Percentiles rank a stretch among this genome's conserved stretches.
Evolutionary conservation across 371 early-diverging fungal species (phyloP).

Genomic region (Saksenaea vasiformis): DNA sequence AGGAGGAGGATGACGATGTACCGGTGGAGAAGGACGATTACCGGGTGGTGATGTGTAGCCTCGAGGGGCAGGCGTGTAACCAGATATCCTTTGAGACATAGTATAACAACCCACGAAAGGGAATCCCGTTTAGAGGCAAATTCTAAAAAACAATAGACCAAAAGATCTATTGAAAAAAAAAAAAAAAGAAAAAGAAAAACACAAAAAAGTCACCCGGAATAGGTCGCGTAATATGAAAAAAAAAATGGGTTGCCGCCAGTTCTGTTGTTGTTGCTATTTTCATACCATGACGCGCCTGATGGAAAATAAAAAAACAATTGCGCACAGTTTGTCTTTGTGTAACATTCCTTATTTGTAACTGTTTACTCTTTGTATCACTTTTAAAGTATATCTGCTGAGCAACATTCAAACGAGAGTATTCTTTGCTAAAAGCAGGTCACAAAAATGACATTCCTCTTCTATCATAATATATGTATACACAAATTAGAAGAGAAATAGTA

Average conservation of each 20-base stretch:
- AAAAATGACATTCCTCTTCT: too few species aligned
- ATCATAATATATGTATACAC: too few species aligned
- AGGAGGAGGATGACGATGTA: not conserved
- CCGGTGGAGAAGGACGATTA: conserved; percentile 4
- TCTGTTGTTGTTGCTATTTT: conserved; percentile 1
- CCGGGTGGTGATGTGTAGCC: not conserved
- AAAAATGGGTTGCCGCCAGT: not conserved
- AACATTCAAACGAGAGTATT: not conserved
- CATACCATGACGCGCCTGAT: not conserved
- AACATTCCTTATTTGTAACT: not conserved
- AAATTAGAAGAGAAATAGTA: too few species aligned
- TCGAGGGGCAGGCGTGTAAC: conserved; percentile 6
- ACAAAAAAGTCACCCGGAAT: not conserved
- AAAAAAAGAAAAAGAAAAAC: conserved; percentile 6
- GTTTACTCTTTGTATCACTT: not conserved
- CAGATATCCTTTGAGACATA: not conserved
- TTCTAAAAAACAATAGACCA: not conserved
- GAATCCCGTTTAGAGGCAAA: not conserved
- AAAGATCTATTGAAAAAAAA: conserved; percentile 1
- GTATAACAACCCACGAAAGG: not conserved
- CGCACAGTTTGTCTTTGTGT: not conserved
- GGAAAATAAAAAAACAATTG: conserved; percentile 8
- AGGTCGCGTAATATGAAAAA: conserved; percentile 7
- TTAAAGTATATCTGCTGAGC: conserved; percentile 1
- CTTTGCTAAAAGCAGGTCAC: too few species aligned